phyloP scores from a whole-genome alignment of 768 basidiomycete genomes.

The Boletus tylopilopsis region DNA sequence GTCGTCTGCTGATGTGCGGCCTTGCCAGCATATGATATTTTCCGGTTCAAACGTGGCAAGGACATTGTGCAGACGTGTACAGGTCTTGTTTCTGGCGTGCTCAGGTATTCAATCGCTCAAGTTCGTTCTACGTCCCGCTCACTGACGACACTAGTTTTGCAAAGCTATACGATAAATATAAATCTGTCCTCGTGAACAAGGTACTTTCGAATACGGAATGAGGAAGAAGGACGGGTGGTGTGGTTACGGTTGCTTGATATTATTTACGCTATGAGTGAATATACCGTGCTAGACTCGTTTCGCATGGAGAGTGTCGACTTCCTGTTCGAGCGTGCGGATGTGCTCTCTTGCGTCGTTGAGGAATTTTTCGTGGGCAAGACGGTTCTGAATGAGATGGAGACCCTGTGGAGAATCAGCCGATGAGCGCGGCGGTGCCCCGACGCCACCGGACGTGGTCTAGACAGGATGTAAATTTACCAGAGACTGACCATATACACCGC shows the following conservation, averaged over 20 bases:
- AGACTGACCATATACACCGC: constrained; percentile 67
- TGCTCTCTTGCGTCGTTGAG: constrained; percentile 56
- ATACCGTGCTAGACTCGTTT: constrained; percentile 8
- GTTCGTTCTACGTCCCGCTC: background rate
- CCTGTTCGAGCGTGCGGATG: constrained; percentile 54
- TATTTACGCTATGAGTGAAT: too few species aligned
- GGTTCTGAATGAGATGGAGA: constrained; percentile 59
- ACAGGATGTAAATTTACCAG: background rate
- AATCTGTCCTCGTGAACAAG: constrained; percentile 55
- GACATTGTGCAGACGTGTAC: constrained; percentile 59
- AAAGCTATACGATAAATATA: constrained; percentile 74
- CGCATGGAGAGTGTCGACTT: constrained; percentile 44
- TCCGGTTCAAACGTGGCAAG: constrained; percentile 59
- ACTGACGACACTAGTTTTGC: constrained; percentile 47
- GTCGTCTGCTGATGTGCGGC: constrained; percentile 5
- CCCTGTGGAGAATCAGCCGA: constrained; percentile 40
- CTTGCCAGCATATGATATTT: constrained; percentile 73
- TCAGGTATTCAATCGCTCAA: constrained; percentile 52
- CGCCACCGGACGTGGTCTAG: constrained; percentile 6
- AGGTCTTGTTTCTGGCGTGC: constrained; percentile 65
- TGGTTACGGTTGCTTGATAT: too few species aligned
- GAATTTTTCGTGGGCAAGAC: constrained; percentile 68
- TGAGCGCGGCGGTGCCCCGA: constrained; percentile 9
- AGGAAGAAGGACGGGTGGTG: background rate
- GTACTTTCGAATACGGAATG: constrained; percentile 20